phyloP scores from a whole-genome alignment of 2,329 filamentous ascomycete genomes.

The Colletotrichum lentis region DNA sequence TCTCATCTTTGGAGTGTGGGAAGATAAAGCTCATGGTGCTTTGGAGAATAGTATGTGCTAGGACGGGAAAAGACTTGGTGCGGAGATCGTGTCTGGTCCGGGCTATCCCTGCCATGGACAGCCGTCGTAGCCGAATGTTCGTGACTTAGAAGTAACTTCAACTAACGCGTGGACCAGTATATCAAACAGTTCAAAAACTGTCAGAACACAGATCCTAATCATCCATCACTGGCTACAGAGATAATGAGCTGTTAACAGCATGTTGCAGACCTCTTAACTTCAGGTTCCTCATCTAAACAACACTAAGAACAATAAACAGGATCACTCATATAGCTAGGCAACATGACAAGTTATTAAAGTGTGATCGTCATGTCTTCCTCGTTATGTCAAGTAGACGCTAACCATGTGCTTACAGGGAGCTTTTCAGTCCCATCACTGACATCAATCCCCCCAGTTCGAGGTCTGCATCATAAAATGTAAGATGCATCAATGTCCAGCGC shows the following conservation, averaged over 20 bases:
- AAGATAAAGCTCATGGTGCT: background rate
- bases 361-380: background rate
- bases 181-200: background rate
- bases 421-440: background rate
- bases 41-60: too few species aligned
- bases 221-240: background rate
- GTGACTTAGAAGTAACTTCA: too few species aligned
- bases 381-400: background rate
- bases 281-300: background rate
- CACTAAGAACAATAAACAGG: background rate
- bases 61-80: too few species aligned
- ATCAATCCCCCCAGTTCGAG: background rate
- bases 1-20: too few species aligned
- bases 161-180: background rate
- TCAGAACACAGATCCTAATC: background rate
- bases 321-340: background rate
- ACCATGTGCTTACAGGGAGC: background rate
- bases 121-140: background rate
- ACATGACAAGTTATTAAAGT: background rate
- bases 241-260: background rate
- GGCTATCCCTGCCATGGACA: background rate
- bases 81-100: background rate
- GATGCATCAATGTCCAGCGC: background rate
- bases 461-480: background rate
- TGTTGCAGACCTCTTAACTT: too few species aligned